Evolutionary conservation across 805 yeast genomes (phyloP), one percentile per base, ranked within the genome.

Genomic region (Schwanniomyces pseudopolymorphus): DNA sequence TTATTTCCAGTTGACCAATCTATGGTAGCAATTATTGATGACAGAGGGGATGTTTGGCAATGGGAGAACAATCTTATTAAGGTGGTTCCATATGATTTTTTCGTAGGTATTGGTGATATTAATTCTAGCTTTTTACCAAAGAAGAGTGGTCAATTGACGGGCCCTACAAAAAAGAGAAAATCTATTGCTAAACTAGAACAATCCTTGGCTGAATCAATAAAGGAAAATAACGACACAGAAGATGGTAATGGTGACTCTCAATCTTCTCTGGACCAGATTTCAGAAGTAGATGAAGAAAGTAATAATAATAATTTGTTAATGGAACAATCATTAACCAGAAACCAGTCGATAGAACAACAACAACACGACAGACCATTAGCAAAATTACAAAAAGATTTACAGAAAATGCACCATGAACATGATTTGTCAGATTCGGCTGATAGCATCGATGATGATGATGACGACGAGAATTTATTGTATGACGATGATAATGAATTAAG

Each of bases 1-100:
- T 73, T 94, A 45, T 94, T 94, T 58, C 99, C 99, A 0, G 96
- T 92, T 2, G 96, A 92, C 54, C 96, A 96, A 20, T 85, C 96
- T 14, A 87, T 94, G 96, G 99, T 94, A 26, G 94, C 88, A 2
- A 85, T 94, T 39, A 94, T 94, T 49, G 99, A 94, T 65, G 99
- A 94, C 64, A 79, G 99, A 62, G 99, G 97, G 2, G 99, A 94
- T 64, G 99, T 94, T 17, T 94, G 99, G 99, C 88, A 87, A 59
- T 94, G 99, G 99, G 87, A 89, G 54, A 83, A 86, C 10, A 91
- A 94, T 61, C 70, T 94, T 56, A 82, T 94, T 48, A 89, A 92
- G 66, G 98, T 92, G 4, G 86, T 90, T 1, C 99, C 99, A 0
- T 94, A 89, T 63, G 96, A 89, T 62, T 94, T 94, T 58, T 94